Evolutionary conservation across 2,329 filamentous ascomycete genomes (phyloP), one percentile per base, ranked within the genome.

Genomic region (Sporothrix inflata): DNA sequence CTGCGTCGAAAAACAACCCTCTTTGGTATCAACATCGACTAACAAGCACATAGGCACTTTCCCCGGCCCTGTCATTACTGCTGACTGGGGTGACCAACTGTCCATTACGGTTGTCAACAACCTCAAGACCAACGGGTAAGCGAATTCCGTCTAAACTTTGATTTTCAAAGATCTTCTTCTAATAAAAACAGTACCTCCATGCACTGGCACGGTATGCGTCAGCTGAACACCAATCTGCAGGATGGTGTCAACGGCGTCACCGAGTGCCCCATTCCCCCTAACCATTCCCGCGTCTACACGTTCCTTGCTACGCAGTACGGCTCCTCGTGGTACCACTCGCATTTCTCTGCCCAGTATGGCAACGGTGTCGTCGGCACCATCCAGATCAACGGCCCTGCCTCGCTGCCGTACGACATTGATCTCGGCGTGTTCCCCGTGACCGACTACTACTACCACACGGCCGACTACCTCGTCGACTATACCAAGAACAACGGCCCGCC

Each of bases 231-330:
- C 11, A 79, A 78, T 55, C 75, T 80, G 47, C 76, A 78, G 65
- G 80, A 81, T 45, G 80, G 80, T 16, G 80, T 80, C 30, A 78
- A 78, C 38, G 79, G 78, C 38, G 74, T 80, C 21, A 81, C 79
- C 0, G 86, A 90, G 76, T 90, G 88, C 76, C 87, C 87, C 2
- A 85, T 88, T 70, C 80, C 85, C 16, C 85, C 85, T 0, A 84
- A 83, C 30, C 76, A 82, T 19, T 79, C 77, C 7, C 77, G 78
- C 38, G 80, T 78, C 0, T 83, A 83, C 75, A 76, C 76, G 1
- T 83, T 81, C 74, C 77, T 75, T 47, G 79, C 78, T 19, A 77
- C 76, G 4, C 81, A 83, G 74, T 82, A 82, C 73, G 81, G 81
- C 6, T 80, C 79, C 4, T 76, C 77, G 14, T 81, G 80, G 80